Base-by-base conservation (phyloP, 2,329 filamentous ascomycete genomes). In the Trichophaea hybrida region DNA sequence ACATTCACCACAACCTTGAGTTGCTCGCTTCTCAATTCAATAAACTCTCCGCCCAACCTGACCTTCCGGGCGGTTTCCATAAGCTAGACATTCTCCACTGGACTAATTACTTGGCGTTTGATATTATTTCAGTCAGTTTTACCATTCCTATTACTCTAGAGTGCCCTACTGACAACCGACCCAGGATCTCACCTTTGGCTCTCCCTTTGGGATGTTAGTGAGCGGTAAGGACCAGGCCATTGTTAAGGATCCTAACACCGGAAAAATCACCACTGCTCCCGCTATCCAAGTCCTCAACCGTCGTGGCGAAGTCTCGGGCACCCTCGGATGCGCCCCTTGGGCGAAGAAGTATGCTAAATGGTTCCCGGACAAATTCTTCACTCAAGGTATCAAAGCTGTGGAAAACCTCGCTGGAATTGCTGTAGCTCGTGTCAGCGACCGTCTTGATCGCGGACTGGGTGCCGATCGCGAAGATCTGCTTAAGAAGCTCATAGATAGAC, bases 211-310 rank as follows among this genome's bases (percentile, higher is more conserved):
- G 32, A 94, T 94, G 89, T 76, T 94, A 4, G 77, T 80, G 56
- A 80, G 83, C 61, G 88, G 87, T 15, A 79, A 79, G 60, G 88
- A 94, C 70, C 77, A 88, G 54, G 85, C 87, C 2, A 86, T 91
- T 72, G 81, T 91, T 54, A 78, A 82, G 50, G 73, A 75, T 61
- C 78, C 78, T 0, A 80, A 83, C 0, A 76, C 81, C 61, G 75
- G 78, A 0, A 75, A 80, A 1, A 79, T 85, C 3, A 80, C 80
- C 33, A 88, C 85, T 68, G 85, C 53, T 85, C 0, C 84, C 0
- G 90, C 89, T 7, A 87, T 95, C 63, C 83, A 95, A 73, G 90
- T 94, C 3, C 76, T 95, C 58, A 95, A 95, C 74, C 80, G 89
- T 12, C 79, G 89, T 53, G 90, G 89, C 58, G 89, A 95, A 69